phyloP scores from a whole-genome alignment of 2,329 filamentous ascomycete genomes.

The Trichoderma atrobrunneum region DNA sequence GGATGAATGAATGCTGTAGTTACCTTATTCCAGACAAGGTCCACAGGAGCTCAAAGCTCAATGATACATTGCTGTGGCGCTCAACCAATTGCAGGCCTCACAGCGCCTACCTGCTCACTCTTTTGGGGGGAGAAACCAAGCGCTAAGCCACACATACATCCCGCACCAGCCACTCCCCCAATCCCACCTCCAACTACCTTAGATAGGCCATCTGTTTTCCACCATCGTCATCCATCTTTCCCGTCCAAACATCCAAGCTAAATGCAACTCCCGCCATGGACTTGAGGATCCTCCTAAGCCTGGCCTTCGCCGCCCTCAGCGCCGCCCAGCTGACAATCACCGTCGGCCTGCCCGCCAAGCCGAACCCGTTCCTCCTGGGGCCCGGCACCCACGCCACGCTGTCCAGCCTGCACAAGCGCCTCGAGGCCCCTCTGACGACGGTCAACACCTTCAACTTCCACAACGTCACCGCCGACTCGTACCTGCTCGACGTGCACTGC shows the following conservation, averaged over 20 bases:
- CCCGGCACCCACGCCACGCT: conserved; percentile 65
- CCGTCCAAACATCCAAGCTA: not conserved
- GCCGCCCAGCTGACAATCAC: conserved; percentile 38
- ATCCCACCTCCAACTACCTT: not conserved
- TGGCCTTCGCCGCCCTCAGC: conserved; percentile 35
- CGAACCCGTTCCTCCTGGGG: conserved; percentile 55
- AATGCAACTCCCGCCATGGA: conserved; percentile 2
- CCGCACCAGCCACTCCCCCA: not conserved
- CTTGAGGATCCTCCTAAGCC: conserved; percentile 3
- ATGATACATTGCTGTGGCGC: not conserved
- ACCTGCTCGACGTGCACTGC: conserved; percentile 79
- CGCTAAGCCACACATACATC: not conserved
- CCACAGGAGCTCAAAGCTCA: not conserved
- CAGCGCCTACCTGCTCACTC: not conserved
- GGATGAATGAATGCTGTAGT: not conserved
- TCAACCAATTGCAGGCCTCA: not conserved
- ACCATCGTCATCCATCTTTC: not conserved
- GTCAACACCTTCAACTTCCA: conserved; percentile 72
- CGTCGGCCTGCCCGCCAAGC: conserved; percentile 46
- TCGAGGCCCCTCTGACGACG: conserved; percentile 61
- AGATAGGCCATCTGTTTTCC: not conserved
- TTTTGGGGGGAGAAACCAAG: not conserved
- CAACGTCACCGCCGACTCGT: conserved; percentile 69
- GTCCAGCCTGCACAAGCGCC: conserved; percentile 38
- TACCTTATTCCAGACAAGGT: not conserved